phyloP scores from a whole-genome alignment of 495 filamentous ascomycete species.

The Aspergillus bridgeri region DNA sequence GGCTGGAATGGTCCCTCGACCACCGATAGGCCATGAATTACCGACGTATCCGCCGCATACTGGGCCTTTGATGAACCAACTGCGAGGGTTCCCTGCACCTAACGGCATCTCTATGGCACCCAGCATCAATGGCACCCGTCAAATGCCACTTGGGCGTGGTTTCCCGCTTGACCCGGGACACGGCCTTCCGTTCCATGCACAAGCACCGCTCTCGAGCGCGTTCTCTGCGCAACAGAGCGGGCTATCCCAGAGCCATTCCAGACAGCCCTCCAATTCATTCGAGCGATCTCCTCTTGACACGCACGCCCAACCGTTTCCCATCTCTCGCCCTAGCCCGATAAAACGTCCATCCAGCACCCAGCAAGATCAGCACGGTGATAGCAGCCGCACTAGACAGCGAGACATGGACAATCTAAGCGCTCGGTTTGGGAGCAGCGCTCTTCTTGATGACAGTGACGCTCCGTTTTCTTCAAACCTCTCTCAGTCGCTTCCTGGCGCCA shows the following conservation, averaged over 20 bases:
- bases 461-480: slow-evolving; percentile 41
- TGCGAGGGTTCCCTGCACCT: slow-evolving; percentile 52
- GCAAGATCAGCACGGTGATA: slow-evolving; percentile 46
- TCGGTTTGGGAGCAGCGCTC: slow-evolving; percentile 87
- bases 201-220: slow-evolving; percentile 31
- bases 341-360: slow-evolving; percentile 80
- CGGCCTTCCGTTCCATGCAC: slow-evolving; percentile 33
- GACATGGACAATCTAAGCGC: slow-evolving; percentile 72
- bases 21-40: slow-evolving; percentile 45
- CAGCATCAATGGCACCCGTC: slow-evolving; percentile 55
- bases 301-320: slow-evolving; percentile 55
- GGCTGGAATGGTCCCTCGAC: slow-evolving; percentile 41
- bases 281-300: slow-evolving; percentile 47
- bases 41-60: slow-evolving; percentile 54
- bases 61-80: slow-evolving; percentile 38
- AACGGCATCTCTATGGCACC: slow-evolving; percentile 58
- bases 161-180: slow-evolving; percentile 56
- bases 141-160: slow-evolving; percentile 59
- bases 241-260: slow-evolving; percentile 52
- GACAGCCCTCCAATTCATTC: slow-evolving; percentile 58
- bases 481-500: slow-evolving; percentile 39
- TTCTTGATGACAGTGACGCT: slow-evolving; percentile 78
- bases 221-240: slow-evolving; percentile 33
- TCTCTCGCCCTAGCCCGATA: slow-evolving; percentile 80
- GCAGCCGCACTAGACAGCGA: slow-evolving; percentile 27